These are phyloP conservation scores for Populus euphratica DNA, from an alignment of 345 rosid genomes.

Conservation along the genomic window DNA sequence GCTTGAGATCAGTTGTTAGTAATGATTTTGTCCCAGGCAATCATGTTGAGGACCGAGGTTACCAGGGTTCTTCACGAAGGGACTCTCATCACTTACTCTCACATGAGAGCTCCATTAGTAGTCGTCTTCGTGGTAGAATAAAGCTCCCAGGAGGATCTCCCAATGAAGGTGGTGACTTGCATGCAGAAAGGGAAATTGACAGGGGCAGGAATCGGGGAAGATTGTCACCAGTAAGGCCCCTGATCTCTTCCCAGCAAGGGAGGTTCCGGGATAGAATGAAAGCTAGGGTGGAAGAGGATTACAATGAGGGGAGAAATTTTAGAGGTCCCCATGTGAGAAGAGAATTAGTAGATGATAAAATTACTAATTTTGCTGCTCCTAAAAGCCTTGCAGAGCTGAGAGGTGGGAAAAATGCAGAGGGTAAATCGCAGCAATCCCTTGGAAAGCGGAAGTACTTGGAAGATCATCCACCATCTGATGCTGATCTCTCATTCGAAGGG, in stretches of 20 bases:
- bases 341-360: constrained; percentile 46
- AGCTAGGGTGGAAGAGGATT: constrained; percentile 47
- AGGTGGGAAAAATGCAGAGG: constrained; percentile 33
- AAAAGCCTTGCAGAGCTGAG: constrained; percentile 62
- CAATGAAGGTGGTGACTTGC: constrained; percentile 33
- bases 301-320: constrained; percentile 37
- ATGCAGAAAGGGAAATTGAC: constrained; percentile 46
- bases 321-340: constrained; percentile 41
- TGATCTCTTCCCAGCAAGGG: constrained; percentile 32
- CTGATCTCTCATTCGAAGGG: constrained; percentile 59
- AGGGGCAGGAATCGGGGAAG: constrained; percentile 47
- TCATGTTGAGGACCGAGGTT: constrained; percentile 41
- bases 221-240: constrained; percentile 42
- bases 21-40: constrained; percentile 45
- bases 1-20: constrained; percentile 62
- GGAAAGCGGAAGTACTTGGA: constrained; percentile 52
- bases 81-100: constrained; percentile 30
- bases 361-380: constrained; percentile 44
- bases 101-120: constrained; percentile 45
- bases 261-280: constrained; percentile 64
- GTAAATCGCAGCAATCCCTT: constrained; percentile 35
- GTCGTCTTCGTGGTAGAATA: constrained; percentile 79
- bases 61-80: constrained; percentile 42
- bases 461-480: constrained; percentile 44
- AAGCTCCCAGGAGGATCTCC: constrained; percentile 60